Conservation (phyloP, 179 eudicot genomes). For the Amaranthus tricolor region DNA sequence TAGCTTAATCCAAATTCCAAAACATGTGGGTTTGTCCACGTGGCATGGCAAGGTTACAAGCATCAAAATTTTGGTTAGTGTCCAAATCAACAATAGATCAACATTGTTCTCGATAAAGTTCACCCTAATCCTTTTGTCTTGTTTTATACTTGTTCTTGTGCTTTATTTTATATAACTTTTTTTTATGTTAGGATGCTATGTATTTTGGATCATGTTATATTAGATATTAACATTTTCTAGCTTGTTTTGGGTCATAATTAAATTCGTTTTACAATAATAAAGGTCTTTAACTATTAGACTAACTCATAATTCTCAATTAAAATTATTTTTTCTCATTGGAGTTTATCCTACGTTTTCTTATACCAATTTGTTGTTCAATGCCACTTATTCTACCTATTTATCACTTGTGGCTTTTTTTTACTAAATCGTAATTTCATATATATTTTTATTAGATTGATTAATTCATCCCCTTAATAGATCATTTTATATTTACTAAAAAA, state of each 20-base stretch:
- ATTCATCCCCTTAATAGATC: too few species aligned
- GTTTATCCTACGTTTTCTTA: too few species aligned
- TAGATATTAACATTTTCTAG: not conserved
- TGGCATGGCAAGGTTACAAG: not conserved
- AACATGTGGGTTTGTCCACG: not conserved
- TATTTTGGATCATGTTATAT: not conserved
- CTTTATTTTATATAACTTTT: not conserved
- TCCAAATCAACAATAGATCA: slow-evolving; percentile 8
- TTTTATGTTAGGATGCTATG: not conserved
- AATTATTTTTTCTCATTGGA: too few species aligned
- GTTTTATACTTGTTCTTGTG: not conserved
- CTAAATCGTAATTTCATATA: too few species aligned
- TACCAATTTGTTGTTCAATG: too few species aligned
- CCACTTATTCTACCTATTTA: too few species aligned
- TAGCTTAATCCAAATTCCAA: not conserved
- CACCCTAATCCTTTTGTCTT: not conserved
- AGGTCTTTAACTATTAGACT: not conserved
- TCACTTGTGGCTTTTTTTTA: too few species aligned
- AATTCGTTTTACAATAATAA: not conserved
- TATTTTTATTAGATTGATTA: too few species aligned
- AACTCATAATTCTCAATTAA: not conserved
- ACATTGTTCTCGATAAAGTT: slow-evolving; percentile 5
- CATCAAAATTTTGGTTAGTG: not conserved
- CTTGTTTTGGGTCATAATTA: not conserved
- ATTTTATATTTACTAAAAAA: too few species aligned